Evolutionary conservation across 371 early-diverging fungal species (phyloP), one percentile per base, ranked within the genome.

Genomic region (Syncephalastrum monosporum): DNA sequence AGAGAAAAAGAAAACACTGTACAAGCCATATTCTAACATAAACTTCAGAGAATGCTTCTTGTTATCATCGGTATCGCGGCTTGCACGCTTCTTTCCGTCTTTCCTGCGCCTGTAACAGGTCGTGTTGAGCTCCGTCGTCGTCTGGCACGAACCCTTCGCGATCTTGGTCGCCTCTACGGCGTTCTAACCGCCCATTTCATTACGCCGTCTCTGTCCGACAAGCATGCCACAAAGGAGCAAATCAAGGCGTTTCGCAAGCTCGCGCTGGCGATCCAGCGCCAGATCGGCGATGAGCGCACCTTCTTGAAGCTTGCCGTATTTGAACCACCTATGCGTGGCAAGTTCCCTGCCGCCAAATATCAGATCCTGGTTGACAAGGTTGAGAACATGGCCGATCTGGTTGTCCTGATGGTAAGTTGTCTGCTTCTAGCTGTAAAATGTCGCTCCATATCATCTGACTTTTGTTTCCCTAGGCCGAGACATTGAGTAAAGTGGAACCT

Each of bases 121-220:
- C 59, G 75, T 23, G 69, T 74, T 8, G 75, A 71, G 38, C 51
- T 74, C 13, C 66, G 75, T n/a, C 68, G 69, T 25, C 64, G 75
- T 8, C 50, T 71, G 4, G 66, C 75, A 0, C 15, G 55, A 14
- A 74, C 75, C 1, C 55, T 74, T 6, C 59, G 53, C 14, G 75
- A 74, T 52, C 51, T 74, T 23, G 67, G 69, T 42, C 61, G 51
- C 47, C 50, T 71, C 7, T 74, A 71, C 17, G 60, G 67, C 23
- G 64, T 72, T 21, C 43, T 69, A n/a, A 61, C 56, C 2, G 60
- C 60, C 53, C 29, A 52, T 14, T 38, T 59, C 14, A 17, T 19
- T 5, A n/a, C 57, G 16, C 10, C 42, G 10, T 45, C 56, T 3
- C 48, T 61, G 1, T 54, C 63, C 2, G 46, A 25, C 2, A 59